phyloP scores from a whole-genome alignment of 495 filamentous ascomycete genomes.

The Talaromyces thailandensis region DNA sequence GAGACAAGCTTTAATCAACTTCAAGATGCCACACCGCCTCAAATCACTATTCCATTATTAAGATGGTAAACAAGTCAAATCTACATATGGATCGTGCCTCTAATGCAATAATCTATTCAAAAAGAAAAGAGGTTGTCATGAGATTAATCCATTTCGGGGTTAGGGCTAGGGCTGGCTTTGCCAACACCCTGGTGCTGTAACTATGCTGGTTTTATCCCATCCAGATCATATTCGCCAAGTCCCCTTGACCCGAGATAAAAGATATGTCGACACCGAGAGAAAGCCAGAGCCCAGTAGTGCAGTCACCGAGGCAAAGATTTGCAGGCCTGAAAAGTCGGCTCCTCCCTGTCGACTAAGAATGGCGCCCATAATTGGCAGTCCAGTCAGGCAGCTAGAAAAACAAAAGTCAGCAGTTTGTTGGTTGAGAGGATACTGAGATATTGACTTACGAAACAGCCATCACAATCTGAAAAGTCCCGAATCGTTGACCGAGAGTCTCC shows the following conservation, averaged over 20 bases:
- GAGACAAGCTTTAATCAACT: neutral
- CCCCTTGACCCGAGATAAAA: neutral
- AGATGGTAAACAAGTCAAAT: too few species aligned
- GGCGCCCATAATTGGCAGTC: conserved; percentile 22
- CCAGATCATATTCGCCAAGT: neutral
- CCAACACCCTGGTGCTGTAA: neutral
- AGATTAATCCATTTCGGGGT: neutral
- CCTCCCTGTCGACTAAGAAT: conserved; percentile 13
- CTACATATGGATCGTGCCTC: neutral
- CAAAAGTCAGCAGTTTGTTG: neutral
- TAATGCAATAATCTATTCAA: neutral
- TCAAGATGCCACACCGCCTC: neutral
- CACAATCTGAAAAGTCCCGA: conserved; percentile 21
- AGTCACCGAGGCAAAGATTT: conserved; percentile 47
- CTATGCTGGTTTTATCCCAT: neutral
- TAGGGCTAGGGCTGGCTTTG: neutral
- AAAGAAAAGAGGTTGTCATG: neutral
- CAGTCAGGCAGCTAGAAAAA: conserved; percentile 17
- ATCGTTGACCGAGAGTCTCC: conserved; percentile 16
- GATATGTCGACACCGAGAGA: neutral
- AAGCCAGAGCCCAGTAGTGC: conserved; percentile 13
- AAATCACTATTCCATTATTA: neutral
- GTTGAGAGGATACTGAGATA: neutral
- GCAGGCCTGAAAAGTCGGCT: conserved; percentile 35
- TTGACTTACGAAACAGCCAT: conserved; percentile 19